These are phyloP conservation scores for Fusarium torulosum DNA, from an alignment of 2,329 filamentous ascomycete species.

Conservation along the genomic window DNA sequence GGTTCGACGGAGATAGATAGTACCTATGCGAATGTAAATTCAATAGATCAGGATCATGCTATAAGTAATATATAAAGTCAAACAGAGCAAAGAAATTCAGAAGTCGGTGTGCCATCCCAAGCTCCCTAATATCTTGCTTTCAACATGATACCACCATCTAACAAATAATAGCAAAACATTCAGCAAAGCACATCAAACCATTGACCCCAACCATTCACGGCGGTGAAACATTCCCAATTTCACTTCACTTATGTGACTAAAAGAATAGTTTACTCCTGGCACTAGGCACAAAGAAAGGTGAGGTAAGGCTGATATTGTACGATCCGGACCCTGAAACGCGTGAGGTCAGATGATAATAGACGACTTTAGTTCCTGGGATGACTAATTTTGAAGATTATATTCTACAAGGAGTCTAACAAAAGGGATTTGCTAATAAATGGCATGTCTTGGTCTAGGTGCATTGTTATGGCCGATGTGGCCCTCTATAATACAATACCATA, in stretches of 20 bases:
- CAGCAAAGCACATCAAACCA: conserved; percentile 1
- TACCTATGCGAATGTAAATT: no score
- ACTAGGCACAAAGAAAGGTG: neutral
- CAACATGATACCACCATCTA: neutral
- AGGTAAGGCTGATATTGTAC: conserved; percentile 16
- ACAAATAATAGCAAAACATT: conserved; percentile 3
- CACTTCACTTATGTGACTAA: neutral
- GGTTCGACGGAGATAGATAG: no score
- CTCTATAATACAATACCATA: neutral
- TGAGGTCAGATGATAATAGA: conserved; percentile 31
- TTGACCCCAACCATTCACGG: neutral
- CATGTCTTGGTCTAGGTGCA: neutral
- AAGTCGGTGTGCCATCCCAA: neutral
- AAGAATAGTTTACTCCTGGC: no score
- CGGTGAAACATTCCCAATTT: neutral
- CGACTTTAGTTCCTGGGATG: neutral
- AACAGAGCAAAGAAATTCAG: neutral
- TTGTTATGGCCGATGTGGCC: neutral
- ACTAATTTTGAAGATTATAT: neutral
- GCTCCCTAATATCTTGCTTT: neutral
- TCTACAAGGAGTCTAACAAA: neutral
- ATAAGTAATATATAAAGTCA: neutral
- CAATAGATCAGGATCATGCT: no score
- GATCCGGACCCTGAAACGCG: conserved; percentile 19
- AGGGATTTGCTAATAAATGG: neutral